Evolutionary conservation across 2,329 filamentous ascomycete species (phyloP).

Genomic region (Plectosphaerella cucumerina): DNA sequence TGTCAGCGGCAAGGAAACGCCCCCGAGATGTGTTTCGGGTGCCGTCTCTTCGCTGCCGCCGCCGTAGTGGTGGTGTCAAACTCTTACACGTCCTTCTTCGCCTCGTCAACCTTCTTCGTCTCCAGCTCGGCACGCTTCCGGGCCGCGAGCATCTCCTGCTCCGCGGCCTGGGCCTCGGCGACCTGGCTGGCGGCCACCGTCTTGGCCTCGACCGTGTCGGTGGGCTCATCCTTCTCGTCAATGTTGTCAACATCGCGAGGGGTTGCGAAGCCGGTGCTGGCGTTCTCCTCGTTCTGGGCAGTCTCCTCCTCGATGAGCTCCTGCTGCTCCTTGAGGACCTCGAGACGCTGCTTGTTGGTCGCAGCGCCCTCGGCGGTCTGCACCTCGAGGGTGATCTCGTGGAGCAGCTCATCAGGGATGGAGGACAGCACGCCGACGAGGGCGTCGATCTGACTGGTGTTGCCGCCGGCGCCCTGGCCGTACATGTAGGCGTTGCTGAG

Average conservation of each 20-base stretch:
- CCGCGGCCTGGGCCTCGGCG: conserved; percentile 31
- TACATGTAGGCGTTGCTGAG: conserved; percentile 98
- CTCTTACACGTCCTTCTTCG: conserved; percentile 33
- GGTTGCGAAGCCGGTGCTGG: conserved; percentile 67
- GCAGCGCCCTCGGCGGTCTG: conserved; percentile 95
- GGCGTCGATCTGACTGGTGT: conserved; percentile 86
- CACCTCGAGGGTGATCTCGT: conserved; percentile 98
- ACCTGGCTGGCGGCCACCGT: conserved; percentile 26
- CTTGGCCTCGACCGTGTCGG: conserved; percentile 47
- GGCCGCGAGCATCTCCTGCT: conserved; percentile 31
- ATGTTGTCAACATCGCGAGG: conserved; percentile 88
- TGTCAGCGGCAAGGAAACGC: too few relatives aligned
- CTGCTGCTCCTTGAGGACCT: conserved; percentile 97
- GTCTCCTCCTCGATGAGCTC: conserved; percentile 97
- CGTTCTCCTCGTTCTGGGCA: conserved; percentile 79
- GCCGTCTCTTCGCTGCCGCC: too few relatives aligned
- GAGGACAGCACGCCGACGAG: conserved; percentile 87
- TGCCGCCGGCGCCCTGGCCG: conserved; percentile 81
- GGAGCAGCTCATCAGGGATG: conserved; percentile 97
- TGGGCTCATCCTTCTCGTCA: conserved; percentile 82
- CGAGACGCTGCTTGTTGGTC: conserved; percentile 97
- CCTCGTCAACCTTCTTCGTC: conserved; percentile 20
- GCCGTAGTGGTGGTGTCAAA: conserved; percentile 5
- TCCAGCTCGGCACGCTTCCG: conserved; percentile 12
- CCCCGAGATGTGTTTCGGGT: too few relatives aligned